Base-by-base conservation (phyloP, 768 basidiomycete genomes). In the Russula dissimulans region DNA sequence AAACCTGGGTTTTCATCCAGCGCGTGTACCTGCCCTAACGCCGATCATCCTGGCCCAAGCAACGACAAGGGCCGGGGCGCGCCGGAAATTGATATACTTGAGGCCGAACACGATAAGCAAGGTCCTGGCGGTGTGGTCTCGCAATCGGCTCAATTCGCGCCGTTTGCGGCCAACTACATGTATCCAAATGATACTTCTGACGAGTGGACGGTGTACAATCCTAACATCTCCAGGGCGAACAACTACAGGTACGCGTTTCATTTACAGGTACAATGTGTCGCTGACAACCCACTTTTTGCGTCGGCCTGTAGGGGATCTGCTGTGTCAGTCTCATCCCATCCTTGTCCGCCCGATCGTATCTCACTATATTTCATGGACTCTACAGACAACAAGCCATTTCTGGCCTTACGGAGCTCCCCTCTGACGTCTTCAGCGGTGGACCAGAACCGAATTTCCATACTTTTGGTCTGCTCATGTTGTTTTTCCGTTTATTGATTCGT, bases 31-130 rank as follows among this genome's bases (percentile, higher is more conserved):
- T 93, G 90, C 68, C 75, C 84, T 0, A 79, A 77, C 14, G 80
- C 82, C 52, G 87, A 90, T 61, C 91, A 93, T 69, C 91, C 90
- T 0, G 91, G 91, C 1, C 91, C 91, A 0, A 54, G 32, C 6
- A 67, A 68, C 48, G 72, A 38, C 50, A 64, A 54, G 18, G 89
- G 90, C 11, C 84, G 90, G 50, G 84, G 85, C 4, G 83, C 87
- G 0, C 89, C 89, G 4, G 89, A 93, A 71, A 90, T 93, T 67
- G 90, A 92, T 70, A 77, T 91, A 59, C 77, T 91, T 60, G 89
- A 93, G 71, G 86, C 85, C 0, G 84, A 89, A 69, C 78, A 77
- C 67, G 81, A 85, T 74, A 86, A 86, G 68, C 69, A 48, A 56
- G 63, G 58, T 57, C 62, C 12, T 34, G 86, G 80, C 22, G 80